phyloP scores from a whole-genome alignment of 2,329 filamentous ascomycete species.

The Xylaria sp. region DNA sequence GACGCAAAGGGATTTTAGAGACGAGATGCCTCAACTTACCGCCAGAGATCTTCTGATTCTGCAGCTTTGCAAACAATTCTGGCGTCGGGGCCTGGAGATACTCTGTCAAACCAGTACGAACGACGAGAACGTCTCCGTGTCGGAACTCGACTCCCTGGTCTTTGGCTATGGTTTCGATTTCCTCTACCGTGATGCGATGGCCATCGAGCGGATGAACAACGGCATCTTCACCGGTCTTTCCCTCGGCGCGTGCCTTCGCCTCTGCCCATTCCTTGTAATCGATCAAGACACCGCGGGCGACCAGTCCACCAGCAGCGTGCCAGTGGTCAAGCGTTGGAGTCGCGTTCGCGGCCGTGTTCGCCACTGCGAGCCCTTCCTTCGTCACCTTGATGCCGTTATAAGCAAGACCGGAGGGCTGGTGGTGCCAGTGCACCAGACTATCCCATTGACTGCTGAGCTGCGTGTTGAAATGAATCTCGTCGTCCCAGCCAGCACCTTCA shows the following conservation, averaged over 20 bases:
- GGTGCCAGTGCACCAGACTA: constrained; percentile 60
- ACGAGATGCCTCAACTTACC: constrained; percentile 21
- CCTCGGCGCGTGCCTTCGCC: constrained; percentile 58
- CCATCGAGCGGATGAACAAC: constrained; percentile 63
- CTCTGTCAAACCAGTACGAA: constrained; percentile 72
- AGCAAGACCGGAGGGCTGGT: constrained; percentile 55
- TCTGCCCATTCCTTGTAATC: constrained; percentile 59
- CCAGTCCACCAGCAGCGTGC: constrained; percentile 63
- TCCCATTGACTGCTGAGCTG: constrained; percentile 69
- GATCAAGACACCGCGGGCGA: constrained; percentile 66
- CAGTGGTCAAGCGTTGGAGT: constrained; percentile 61
- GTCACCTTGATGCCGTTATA: constrained; percentile 63
- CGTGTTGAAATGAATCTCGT: constrained; percentile 66
- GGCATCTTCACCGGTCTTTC: constrained; percentile 55
- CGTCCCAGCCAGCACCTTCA: constrained; percentile 55
- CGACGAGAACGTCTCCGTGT: constrained; percentile 73
- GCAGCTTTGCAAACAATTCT: constrained; percentile 51
- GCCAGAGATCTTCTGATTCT: constrained; percentile 49
- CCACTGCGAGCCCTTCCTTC: constrained; percentile 47
- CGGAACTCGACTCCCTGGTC: constrained; percentile 71
- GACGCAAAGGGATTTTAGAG: background rate
- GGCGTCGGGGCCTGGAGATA: constrained; percentile 61
- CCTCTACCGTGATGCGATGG: constrained; percentile 63
- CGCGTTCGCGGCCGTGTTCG: constrained; percentile 48
- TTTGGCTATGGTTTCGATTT: constrained; percentile 68